These are phyloP conservation scores for Scheffersomyces titani DNA, from an alignment of 1,139 yeast genomes.

Conservation along the genomic window DNA sequence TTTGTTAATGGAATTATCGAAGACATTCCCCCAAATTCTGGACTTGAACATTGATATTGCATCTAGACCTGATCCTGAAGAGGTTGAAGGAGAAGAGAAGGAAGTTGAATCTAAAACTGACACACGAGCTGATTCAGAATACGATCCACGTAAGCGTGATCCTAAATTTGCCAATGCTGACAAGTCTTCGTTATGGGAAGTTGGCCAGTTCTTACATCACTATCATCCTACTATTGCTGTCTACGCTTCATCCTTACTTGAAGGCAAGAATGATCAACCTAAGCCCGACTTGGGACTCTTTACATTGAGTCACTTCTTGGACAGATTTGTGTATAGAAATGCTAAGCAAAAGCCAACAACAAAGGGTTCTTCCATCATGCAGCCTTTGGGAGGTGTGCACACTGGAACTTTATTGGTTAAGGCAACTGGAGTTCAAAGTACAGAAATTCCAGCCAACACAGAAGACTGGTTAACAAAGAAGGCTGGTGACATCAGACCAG, in stretches of 20 bases:
- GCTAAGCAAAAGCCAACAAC: slow-evolving; percentile 73
- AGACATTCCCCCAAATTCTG: slow-evolving; percentile 42
- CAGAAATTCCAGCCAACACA: slow-evolving; percentile 70
- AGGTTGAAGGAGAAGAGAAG: slow-evolving; percentile 21
- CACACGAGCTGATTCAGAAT: slow-evolving; percentile 29
- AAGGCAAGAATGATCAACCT: slow-evolving; percentile 41
- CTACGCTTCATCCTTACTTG: slow-evolving; percentile 68
- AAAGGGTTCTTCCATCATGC: slow-evolving; percentile 94
- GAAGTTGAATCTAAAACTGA: slow-evolving; percentile 9
- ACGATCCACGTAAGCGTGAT: slow-evolving; percentile 89
- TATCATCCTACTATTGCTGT: slow-evolving; percentile 90
- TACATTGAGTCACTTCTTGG: slow-evolving; percentile 87
- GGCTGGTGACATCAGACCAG: slow-evolving; percentile 72
- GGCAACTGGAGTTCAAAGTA: slow-evolving; percentile 51
- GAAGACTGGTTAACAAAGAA: slow-evolving; percentile 78
- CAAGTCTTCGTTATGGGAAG: slow-evolving; percentile 84
- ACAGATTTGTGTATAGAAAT: slow-evolving; percentile 91
- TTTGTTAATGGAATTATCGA: slow-evolving; percentile 65
- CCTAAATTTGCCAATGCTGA: slow-evolving; percentile 86
- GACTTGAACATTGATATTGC: slow-evolving; percentile 44
- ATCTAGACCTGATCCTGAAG: slow-evolving; percentile 36
- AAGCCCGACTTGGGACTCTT: slow-evolving; percentile 91
- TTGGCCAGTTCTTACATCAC: slow-evolving; percentile 69
- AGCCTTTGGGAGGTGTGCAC: slow-evolving; percentile 90
- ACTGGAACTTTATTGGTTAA: slow-evolving; percentile 76